Base-by-base conservation (phyloP, 2,329 filamentous ascomycete genomes). In the Clonostachys sp. region DNA sequence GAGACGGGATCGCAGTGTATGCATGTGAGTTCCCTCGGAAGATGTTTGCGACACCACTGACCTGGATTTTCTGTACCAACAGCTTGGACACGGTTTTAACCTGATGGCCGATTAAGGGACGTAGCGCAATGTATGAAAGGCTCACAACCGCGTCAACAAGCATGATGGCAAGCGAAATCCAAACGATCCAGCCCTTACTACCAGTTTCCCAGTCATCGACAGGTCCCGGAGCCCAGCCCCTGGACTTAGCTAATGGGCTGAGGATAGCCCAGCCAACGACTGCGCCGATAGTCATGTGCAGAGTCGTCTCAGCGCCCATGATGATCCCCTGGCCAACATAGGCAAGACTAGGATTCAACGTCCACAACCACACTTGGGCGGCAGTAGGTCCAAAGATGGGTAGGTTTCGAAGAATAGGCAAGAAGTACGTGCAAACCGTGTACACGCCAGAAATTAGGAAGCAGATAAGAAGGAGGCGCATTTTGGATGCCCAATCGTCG, bases 181-280 rank as follows among this genome's bases (percentile, higher is more conserved):
- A 99, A 0, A 99, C 89, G 50, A 99, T 97, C 94, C 94, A 99
- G 38, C 92, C 94, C 68, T 97, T 96, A 63, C 90, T 96, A 10
- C 94, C 94, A 14, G 77, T 82, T 50, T 92, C 88, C 94, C 94
- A 99, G 63, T 95, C 88, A 47, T 82, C 78, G 1, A 96, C 89
- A 2, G 84, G 77, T 0, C 91, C 94, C 4, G 91, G 88, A 10
- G 94, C 94, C 94, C 94, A 99, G 4, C 88, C 90, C 56, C 80
- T 82, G 48, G 75, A 71, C 64, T 96, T 96, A 5, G 94, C 91
- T 8, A 97, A 66, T 2, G 94, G 94, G 4, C 91, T 96, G 2
- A 99, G 74, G 6, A 97, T 64, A 0, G 84, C 94, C 94, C 94
- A 99, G 24, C 94, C 94, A 10, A 96, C 60, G 14, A 95, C 64